Base-by-base conservation (phyloP, 2,329 filamentous ascomycete genomes). In the Ascochyta clinopodiicola region DNA sequence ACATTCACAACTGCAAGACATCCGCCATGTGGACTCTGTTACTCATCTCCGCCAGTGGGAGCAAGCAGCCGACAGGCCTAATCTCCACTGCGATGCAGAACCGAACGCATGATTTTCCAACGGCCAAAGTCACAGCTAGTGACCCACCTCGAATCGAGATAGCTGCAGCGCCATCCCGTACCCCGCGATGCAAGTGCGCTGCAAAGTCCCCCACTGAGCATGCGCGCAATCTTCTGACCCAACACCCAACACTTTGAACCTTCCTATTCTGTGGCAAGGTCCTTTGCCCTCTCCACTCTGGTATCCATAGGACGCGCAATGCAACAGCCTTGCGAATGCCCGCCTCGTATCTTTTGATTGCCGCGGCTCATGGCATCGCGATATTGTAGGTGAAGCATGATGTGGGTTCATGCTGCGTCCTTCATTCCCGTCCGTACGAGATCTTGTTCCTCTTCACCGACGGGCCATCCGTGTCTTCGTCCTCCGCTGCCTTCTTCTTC, bases 381-480 rank as follows among this genome's bases (percentile, higher is more conserved):
- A 43, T 25, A 29, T 45, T 10, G 46, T 37, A 29, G 47, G 32
- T 38, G 13, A 25, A 29, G 46, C 32, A 43, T 47, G 42, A 37
- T 38, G 37, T 56, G 34, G 31, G 47, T 32, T 25, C 43, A 22
- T 27, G 31, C 31, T 32, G 29, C 21, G 17, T 43, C 35, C 39
- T 51, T 77, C 72, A 79, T 45, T 81, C 79, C 48, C 79, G 67
- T 19, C 77, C 77, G 61, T 82, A 82, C n/a, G 76, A 78, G 45
- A 82, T 81, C 70, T 82, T 82, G 25, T 77, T 74, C 51, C 80
- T 71, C 71, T 82, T 82, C 34, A 65, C 65, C 3, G 74, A 69
- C 64, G 80, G 81, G 25, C 68, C 68, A 37, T 80, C 78, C 1
- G 78, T 74, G 29, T 81, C 80, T 6, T 81, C 79, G 27, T 81